Conservation (phyloP, 441 rosid genomes). For the Arabidopsis hybrid region DNA sequence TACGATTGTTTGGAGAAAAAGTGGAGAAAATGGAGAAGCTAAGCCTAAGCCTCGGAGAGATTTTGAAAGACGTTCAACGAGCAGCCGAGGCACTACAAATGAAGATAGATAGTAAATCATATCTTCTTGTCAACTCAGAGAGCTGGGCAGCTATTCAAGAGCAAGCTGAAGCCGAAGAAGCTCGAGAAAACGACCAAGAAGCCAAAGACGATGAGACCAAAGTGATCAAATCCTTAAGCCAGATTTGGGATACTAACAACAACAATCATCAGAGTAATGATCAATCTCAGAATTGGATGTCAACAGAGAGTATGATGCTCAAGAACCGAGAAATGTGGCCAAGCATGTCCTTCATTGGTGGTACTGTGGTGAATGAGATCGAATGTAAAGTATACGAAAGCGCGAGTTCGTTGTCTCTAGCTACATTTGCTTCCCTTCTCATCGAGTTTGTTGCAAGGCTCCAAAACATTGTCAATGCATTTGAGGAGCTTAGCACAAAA, state of each 20-base stretch:
- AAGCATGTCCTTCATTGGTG: slow-evolving; percentile 53
- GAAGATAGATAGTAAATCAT: slow-evolving; percentile 75
- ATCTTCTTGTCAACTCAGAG: slow-evolving; percentile 74
- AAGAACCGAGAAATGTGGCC: slow-evolving; percentile 62
- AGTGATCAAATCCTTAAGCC: slow-evolving; percentile 63
- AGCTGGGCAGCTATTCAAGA: slow-evolving; percentile 64
- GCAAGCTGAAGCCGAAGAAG: slow-evolving; percentile 53
- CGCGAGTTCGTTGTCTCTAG: slow-evolving; percentile 69
- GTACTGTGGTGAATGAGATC: slow-evolving; percentile 40
- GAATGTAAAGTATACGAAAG: slow-evolving; percentile 70
- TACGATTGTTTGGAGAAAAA: slow-evolving; percentile 72
- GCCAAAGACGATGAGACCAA: slow-evolving; percentile 53
- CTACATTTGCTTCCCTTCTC: slow-evolving; percentile 67
- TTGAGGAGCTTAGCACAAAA: slow-evolving; percentile 62
- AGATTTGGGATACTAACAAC: slow-evolving; percentile 49
- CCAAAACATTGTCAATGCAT: slow-evolving; percentile 65
- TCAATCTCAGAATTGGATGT: slow-evolving; percentile 36
- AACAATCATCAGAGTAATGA: slow-evolving; percentile 40
- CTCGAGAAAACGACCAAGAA: slow-evolving; percentile 50
- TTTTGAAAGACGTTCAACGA: slow-evolving; percentile 62
- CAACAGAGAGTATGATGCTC: slow-evolving; percentile 47
- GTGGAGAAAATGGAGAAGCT: slow-evolving; percentile 80
- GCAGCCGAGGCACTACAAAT: slow-evolving; percentile 82
- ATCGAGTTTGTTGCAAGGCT: slow-evolving; percentile 80
- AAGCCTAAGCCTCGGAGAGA: slow-evolving; percentile 51